Evolutionary conservation across 768 basidiomycete species (phyloP).

Genomic region (Daedaleopsis sinensis): DNA sequence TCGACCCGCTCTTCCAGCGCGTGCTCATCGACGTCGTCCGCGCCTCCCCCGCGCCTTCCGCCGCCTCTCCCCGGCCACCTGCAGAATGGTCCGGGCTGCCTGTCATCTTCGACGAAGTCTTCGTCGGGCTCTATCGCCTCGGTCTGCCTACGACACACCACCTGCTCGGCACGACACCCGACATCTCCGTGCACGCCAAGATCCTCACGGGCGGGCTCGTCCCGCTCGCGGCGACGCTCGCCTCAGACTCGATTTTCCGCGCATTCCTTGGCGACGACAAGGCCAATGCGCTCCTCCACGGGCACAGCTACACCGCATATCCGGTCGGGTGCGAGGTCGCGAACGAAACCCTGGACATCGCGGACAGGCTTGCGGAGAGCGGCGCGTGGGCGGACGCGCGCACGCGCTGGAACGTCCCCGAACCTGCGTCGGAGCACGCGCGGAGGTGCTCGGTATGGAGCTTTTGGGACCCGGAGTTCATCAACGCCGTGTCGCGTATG

Average conservation of each 20-base stretch:
- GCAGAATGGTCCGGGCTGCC: constrained; percentile 71
- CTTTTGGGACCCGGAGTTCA: constrained; percentile 82
- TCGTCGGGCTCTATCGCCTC: constrained; percentile 88
- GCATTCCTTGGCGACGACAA: constrained; percentile 79
- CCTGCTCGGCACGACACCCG: constrained; percentile 74
- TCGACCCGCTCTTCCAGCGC: constrained; percentile 95
- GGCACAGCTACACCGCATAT: constrained; percentile 96
- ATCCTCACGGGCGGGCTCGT: constrained; percentile 91
- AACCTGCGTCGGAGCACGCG: constrained; percentile 12
- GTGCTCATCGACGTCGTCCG: constrained; percentile 84
- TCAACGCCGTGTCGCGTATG: constrained; percentile 60
- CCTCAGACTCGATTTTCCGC: constrained; percentile 76
- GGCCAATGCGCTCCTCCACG: constrained; percentile 86
- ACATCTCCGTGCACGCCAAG: constrained; percentile 92
- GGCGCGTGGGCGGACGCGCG: constrained; percentile 64
- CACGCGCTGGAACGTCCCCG: constrained; percentile 52
- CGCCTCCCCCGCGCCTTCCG: constrained; percentile 37
- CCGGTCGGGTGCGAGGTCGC: constrained; percentile 93
- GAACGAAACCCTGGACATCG: constrained; percentile 69
- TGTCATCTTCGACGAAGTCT: constrained; percentile 96
- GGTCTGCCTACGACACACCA: constrained; percentile 68
- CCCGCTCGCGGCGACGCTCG: constrained; percentile 84
- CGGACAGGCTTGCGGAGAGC: constrained; percentile 53
- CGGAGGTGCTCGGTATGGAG: constrained; percentile 63
- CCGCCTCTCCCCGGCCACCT: constrained; percentile 17